Evolutionary conservation across 257 asterid species (phyloP), one percentile per base, ranked within the genome.

Genomic region (Marsdenia floribunda): DNA sequence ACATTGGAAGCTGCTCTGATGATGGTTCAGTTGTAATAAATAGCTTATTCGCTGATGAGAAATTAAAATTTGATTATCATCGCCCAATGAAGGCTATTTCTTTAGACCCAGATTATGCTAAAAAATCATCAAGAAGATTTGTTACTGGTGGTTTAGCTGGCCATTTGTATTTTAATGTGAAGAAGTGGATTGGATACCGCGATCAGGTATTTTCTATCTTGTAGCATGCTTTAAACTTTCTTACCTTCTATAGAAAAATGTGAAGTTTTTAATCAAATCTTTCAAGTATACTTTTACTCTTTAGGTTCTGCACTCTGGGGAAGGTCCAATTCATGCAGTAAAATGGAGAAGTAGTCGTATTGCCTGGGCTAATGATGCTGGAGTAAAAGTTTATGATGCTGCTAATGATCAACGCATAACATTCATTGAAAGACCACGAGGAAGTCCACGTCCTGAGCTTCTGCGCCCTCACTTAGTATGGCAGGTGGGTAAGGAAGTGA

Each of bases 71-170:
- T 83, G 97, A 93, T 88, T 95, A 90, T 85, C 94, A 86, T 81
- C 98, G 98, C 69, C 97, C 99, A 21, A 87, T 95, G 96, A 95
- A 95, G 82, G 86, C 98, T 80, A 83, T 95, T 85, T 94, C 99
- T 54, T 78, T 95, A 82, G 99, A 95, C 86, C 99, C 99, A 67
- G 97, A 93, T 63, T 95, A 90, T 80, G 90, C 85, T 72, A 88
- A 93, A 78, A 92, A 90, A 82, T 87, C 98, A 53, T 90, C 97
- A 67, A 88, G 95, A 83, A 88, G 99, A 87, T 95, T 92, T 85
- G 97, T 89, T 66, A 80, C 96, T 54, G 99, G 99, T 82, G 99
- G 99, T 85, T 86, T 95, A 83, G 99, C 97, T 75, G 99, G 99
- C 79, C 88, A 87, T 77, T 85, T 95, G 79, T 89, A 86, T 85